Base-by-base conservation (phyloP, 257 asterid species). In the Solanum paucissectum region DNA sequence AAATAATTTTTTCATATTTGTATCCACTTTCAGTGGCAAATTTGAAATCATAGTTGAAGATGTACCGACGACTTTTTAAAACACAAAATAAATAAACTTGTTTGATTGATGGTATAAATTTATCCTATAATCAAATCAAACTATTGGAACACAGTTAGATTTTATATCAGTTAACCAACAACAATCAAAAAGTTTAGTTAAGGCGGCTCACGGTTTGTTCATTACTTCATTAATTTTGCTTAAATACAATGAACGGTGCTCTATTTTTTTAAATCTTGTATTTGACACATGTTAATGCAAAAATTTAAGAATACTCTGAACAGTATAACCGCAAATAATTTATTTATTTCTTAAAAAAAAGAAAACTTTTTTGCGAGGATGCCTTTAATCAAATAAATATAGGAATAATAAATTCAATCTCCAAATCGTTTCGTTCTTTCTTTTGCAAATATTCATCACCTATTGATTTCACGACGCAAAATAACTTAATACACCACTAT, bases 301-400 rank as follows among this genome's bases (percentile, higher is more conserved):
- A 32, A 25, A 68, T 0, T 12, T 25, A 27, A 6, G 5, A 2
- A 64, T 4, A 64, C 33, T 64, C 18, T n/a, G 34, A 25, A 0
- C 18, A 64, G 9, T 66, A 12, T 25, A 5, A 25, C 20, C 5
- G 2, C 36, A 66, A 12, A 6, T 66, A 25, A 5, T 25, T 64
- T 64, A n/a, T 64, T 62, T 4, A 11, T 23, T 62, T 10, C 3
- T n/a, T 64, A 1, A 10, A 11, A 10, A 60, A 9, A 9, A 62
- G 32, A 29, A 49, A 14, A 1, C 6, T n/a, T 4, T 60, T n/a
- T 62, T 10, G 13, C 5, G 7, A 23, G 71, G 32, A 62, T 23
- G 29, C 13, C 71, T n/a, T 62, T n/a, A 62, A n/a, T 62, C 1
- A 64, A 66, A 25, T 66, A 66, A 66, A 66, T 66, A 64, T 64